phyloP scores from a whole-genome alignment of 1,284 basidiomycete species.

The Rhodotorula sp. region DNA sequence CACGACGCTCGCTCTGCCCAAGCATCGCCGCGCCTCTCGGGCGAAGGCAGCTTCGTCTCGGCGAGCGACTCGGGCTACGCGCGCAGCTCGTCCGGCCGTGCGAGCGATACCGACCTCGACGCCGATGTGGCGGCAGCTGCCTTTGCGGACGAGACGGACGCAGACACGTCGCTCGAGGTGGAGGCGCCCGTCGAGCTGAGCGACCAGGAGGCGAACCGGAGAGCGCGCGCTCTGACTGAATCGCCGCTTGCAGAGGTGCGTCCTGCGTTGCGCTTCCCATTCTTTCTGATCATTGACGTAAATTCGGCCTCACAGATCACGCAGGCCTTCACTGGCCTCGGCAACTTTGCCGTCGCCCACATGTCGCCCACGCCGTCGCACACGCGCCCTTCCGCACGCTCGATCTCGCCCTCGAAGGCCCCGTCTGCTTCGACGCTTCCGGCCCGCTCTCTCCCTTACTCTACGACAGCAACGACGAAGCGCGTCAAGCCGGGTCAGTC shows the following conservation, averaged over 20 bases:
- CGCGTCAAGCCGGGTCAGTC: constrained; percentile 21
- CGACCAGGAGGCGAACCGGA: constrained; percentile 9
- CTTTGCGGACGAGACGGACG: constrained; percentile 17
- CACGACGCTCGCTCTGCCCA: background rate
- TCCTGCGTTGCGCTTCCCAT: background rate
- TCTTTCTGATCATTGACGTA: too few relatives aligned
- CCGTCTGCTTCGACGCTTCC: background rate
- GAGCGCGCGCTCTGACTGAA: constrained; percentile 32
- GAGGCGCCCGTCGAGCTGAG: background rate
- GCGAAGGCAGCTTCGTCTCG: constrained; percentile 8
- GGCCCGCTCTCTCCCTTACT: constrained; percentile 7
- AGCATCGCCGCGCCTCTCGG: background rate
- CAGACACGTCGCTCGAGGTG: background rate
- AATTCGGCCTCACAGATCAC: constrained; percentile 16
- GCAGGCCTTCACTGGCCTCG: constrained; percentile 38
- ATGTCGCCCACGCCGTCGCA: background rate
- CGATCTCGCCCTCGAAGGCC: constrained; percentile 20
- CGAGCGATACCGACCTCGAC: constrained; percentile 7
- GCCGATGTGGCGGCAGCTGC: background rate
- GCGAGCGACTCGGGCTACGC: constrained; percentile 34
- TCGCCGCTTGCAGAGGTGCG: constrained; percentile 35
- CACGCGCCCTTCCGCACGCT: background rate
- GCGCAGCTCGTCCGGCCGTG: background rate
- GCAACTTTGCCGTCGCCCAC: constrained; percentile 29
- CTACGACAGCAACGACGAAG: constrained; percentile 23